A percentile compares a stretch with the other conserved stretches of the same genome.
phyloP scores from a whole-genome alignment of 1,284 basidiomycete genomes.

The Heterobasidion parviporum region DNA sequence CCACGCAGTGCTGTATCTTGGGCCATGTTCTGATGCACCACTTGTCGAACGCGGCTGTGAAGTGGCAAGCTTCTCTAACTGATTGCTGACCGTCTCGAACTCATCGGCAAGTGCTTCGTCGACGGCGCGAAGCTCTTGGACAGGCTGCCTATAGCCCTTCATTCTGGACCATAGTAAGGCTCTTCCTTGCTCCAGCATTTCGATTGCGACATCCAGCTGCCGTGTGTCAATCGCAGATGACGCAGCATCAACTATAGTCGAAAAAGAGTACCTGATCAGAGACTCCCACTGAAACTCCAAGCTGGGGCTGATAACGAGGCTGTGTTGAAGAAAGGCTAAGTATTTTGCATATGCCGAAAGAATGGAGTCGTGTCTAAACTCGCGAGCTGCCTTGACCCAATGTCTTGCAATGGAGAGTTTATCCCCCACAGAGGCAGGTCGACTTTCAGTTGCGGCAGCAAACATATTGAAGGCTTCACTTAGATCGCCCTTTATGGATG shows the following conservation, averaged over 20 bases:
- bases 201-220: slow-evolving; percentile 25
- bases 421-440: background rate
- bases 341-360: background rate
- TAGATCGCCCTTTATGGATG: too few species aligned
- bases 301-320: background rate
- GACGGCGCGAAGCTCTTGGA: slow-evolving; percentile 14
- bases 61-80: slow-evolving; percentile 1
- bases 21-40: background rate
- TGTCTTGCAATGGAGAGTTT: background rate
- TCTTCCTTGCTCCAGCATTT: slow-evolving; percentile 23
- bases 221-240: slow-evolving; percentile 22
- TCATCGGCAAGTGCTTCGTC: slow-evolving; percentile 15
- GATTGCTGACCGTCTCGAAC: slow-evolving; percentile 14
- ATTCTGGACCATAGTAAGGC: slow-evolving; percentile 21
- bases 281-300: background rate
- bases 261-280: background rate
- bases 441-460: background rate
- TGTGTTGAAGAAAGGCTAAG: background rate
- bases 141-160: slow-evolving; percentile 13
- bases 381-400: background rate
- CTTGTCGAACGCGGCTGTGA: background rate
- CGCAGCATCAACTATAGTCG: slow-evolving; percentile 22
- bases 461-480: background rate
- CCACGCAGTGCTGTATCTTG: slow-evolving; percentile 8
- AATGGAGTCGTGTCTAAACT: background rate